Base-by-base conservation (phyloP, 2,329 filamentous ascomycete species). In the Monilinia fructigena region DNA sequence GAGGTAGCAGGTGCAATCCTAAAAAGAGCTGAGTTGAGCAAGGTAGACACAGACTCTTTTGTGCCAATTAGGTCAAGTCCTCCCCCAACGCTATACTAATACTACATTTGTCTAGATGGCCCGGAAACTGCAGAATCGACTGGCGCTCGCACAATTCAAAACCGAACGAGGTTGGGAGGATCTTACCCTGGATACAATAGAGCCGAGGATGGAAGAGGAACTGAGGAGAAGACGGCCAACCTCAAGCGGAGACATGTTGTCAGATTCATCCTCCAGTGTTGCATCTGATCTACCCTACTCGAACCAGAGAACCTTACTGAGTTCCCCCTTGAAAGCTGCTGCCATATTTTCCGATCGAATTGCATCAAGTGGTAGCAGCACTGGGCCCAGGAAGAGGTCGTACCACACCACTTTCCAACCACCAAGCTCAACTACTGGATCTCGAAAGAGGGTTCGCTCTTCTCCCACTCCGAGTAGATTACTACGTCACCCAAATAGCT, bases 81-180 rank as follows among this genome's bases (percentile, higher is more conserved):
- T 28, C 40, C 14, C 20, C 20, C 28, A 54, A 28, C 65, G 62
- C 66, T 63, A 66, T 68, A 60, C 68, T 73, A 70, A 74, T 31
- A 8, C 38, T 58, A 53, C n/a, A 40, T 38, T 38, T n/a, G 55
- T 63, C 65, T 76, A 98, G 95, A 96, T 99, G 82, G 95, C 93
- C 74, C 86, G 94, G 77, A 91, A 90, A 75, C 83, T 99, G 65
- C 93, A 98, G 80, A 93, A 96, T 81, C 92, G 94, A 70, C 87
- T 99, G 68, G 94, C 95, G 67, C 87, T 98, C 70, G 95, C 95
- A 77, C 95, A 96, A 79, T 95, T 97, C 85, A 98, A 98, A 81
- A 93, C 95, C 72, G 93, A 96, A 80, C 90, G 96, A 81, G 93
- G 93, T 77, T 96, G 93, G 89, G 90, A 97, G 79, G 91, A 95